phyloP scores from a whole-genome alignment of 2,329 filamentous ascomycete genomes.

The Apiospora koreana region DNA sequence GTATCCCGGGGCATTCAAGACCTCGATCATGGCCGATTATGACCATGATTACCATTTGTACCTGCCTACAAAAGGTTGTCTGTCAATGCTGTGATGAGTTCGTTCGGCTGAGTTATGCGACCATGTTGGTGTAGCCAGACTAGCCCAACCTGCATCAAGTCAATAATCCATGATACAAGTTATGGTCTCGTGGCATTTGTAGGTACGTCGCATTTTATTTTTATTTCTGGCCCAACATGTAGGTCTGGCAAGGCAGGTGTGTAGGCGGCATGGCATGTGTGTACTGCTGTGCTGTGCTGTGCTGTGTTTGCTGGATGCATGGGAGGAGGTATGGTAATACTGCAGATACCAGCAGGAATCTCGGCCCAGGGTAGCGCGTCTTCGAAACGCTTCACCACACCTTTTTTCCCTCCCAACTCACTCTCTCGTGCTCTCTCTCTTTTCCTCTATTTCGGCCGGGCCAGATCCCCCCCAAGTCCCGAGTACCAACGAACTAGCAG shows the following conservation, averaged over 20 bases:
- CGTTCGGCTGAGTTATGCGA: constrained; percentile 1
- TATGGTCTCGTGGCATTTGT: background rate
- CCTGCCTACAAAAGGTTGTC: background rate
- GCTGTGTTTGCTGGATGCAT: background rate
- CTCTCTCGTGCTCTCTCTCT: background rate
- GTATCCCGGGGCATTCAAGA: background rate
- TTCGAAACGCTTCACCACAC: constrained; percentile 9
- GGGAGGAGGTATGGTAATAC: constrained; percentile 3
- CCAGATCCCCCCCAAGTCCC: background rate
- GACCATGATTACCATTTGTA: background rate
- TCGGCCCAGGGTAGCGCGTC: constrained; percentile 7
- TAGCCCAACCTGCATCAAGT: background rate
- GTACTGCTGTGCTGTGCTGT: background rate
- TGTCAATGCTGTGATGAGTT: background rate
- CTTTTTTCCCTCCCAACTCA: background rate
- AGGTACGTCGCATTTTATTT: background rate
- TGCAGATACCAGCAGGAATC: constrained; percentile 9
- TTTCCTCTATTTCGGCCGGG: background rate
- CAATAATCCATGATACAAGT: constrained; percentile 1
- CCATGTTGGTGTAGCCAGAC: background rate
- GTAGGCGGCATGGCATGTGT: background rate
- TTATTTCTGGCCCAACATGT: background rate
- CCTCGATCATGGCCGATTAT: background rate
- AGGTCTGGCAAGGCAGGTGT: background rate
- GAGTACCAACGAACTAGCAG: background rate